phyloP scores from a whole-genome alignment of 2,329 filamentous ascomycete genomes.

The Paraconiothyrium brasiliense region DNA sequence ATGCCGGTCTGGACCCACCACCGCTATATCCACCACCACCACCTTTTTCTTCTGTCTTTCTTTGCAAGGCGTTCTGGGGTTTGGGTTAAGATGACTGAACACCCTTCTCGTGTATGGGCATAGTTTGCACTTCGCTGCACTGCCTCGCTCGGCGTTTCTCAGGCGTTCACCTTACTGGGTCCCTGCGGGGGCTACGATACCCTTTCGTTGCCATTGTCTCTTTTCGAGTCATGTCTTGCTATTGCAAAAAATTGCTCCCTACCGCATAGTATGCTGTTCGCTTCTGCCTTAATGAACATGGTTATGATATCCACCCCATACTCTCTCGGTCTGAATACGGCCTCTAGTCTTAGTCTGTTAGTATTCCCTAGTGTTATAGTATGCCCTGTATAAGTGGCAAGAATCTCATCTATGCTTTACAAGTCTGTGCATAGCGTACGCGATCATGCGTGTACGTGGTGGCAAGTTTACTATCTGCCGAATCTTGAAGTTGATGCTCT shows the following conservation, averaged over 20 bases:
- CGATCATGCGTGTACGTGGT: neutral
- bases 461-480: neutral
- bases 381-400: neutral
- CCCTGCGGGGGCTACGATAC: conserved; percentile 8
- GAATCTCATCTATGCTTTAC: neutral
- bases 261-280: neutral
- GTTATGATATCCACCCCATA: neutral
- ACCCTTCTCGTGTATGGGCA: neutral
- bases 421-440: neutral
- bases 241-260: neutral
- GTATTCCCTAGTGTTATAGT: neutral
- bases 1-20: neutral
- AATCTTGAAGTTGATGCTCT: neutral
- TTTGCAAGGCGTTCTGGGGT: neutral
- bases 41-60: neutral
- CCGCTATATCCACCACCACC: neutral
- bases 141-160: conserved; percentile 7
- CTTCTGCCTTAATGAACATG: neutral
- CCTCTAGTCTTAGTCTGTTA: neutral
- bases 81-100: neutral
- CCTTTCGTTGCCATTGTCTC: neutral
- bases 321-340: neutral
- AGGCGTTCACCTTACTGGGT: conserved; percentile 4
- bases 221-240: neutral
- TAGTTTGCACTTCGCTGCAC: conserved; percentile 1